Conservation (phyloP, 2,329 filamentous ascomycete genomes). For the Trichoderma cornu-damae region DNA sequence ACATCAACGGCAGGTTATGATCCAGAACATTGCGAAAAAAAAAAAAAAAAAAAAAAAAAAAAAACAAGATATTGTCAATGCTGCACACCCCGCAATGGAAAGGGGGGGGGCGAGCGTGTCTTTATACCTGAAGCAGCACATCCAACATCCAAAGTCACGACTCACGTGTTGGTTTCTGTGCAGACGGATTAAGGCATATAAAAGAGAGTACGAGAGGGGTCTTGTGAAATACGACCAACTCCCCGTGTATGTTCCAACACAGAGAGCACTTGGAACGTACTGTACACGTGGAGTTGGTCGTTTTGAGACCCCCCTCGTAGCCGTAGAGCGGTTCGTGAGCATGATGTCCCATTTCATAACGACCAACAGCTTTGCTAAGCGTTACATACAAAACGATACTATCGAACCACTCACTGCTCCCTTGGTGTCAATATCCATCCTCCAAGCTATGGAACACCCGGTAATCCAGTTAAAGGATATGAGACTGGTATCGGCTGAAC, state of each 20-base stretch:
- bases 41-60: no score
- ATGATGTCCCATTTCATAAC: not conserved
- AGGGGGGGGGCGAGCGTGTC: not conserved
- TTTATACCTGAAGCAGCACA: not conserved
- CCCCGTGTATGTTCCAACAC: no score
- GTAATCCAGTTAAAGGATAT: not conserved
- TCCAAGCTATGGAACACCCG: not conserved
- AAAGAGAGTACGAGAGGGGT: no score
- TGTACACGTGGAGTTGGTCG: no score
- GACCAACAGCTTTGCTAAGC: not conserved
- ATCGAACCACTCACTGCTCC: not conserved
- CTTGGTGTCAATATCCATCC: not conserved
- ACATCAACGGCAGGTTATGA: not conserved
- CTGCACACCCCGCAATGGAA: not conserved
- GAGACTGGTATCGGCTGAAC: not conserved
- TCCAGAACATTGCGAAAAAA: not conserved
- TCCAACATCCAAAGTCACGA: no score
- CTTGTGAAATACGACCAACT: not conserved
- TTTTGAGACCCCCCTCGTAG: not conserved
- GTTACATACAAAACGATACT: not conserved
- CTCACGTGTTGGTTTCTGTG: no score
- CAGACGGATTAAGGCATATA: no score
- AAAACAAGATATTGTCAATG: not conserved
- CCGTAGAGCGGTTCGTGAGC: not conserved
- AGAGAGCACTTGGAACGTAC: no score